Conservation (phyloP, 805 yeast genomes). For the Yamadazyma sp. region DNA sequence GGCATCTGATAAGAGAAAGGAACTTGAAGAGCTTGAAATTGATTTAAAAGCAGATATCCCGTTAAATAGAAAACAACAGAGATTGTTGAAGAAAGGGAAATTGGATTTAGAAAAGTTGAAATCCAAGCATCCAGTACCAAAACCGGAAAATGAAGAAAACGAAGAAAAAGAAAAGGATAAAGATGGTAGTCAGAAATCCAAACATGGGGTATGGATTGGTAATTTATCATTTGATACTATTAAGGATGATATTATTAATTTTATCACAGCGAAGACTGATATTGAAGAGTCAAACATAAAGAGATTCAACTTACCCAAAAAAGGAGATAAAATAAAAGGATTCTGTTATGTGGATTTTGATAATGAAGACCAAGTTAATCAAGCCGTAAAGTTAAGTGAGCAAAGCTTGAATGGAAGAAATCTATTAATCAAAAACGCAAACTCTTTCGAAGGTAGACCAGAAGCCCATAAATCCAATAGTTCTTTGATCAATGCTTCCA, state of each 20-base stretch:
- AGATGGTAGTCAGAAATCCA: constrained; percentile 39
- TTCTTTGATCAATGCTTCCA: constrained; percentile 36
- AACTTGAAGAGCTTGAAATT: constrained; percentile 62
- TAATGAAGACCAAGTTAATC: constrained; percentile 53
- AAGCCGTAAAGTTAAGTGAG: constrained; percentile 71
- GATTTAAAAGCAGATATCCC: constrained; percentile 73
- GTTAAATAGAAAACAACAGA: constrained; percentile 85
- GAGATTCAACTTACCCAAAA: constrained; percentile 79
- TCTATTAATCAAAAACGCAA: constrained; percentile 75
- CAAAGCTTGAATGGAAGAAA: constrained; percentile 77
- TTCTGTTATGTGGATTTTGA: constrained; percentile 88
- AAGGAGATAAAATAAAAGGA: constrained; percentile 69
- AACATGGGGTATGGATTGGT: constrained; percentile 90
- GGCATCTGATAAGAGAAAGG: constrained; percentile 33
- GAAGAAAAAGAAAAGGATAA: constrained; percentile 20
- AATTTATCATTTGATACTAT: constrained; percentile 83
- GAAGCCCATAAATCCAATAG: constrained; percentile 33
- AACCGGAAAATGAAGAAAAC: constrained; percentile 34
- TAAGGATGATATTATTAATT: constrained; percentile 66
- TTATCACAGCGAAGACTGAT: constrained; percentile 58
- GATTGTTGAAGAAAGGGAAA: constrained; percentile 79
- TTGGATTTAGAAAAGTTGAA: constrained; percentile 59
- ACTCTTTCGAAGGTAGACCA: constrained; percentile 87
- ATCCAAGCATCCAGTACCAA: constrained; percentile 34
- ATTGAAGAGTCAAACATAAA: constrained; percentile 50